These are phyloP conservation scores for Petunia hybrid DNA, from an alignment of 305 asterid species.

Conservation along the genomic window DNA sequence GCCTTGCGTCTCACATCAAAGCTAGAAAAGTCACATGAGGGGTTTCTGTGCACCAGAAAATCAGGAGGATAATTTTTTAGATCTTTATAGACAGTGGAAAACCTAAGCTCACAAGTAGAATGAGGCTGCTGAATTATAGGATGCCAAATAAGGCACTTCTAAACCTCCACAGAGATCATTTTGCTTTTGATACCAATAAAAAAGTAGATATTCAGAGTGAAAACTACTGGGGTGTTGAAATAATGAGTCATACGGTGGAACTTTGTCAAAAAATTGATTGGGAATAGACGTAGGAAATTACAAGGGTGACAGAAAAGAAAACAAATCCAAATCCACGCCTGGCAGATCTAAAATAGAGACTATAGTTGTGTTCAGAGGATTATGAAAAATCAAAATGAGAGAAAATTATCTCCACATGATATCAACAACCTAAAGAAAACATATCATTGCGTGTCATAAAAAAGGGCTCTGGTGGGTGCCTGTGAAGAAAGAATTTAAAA, in stretches of 20 bases:
- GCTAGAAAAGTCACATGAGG: neutral
- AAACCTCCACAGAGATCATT: too few relatives aligned
- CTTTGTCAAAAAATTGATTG: neutral
- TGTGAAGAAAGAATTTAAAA: neutral
- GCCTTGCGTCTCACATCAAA: neutral
- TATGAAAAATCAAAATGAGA: neutral
- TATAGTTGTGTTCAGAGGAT: neutral
- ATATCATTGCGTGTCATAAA: slow-evolving; percentile 1
- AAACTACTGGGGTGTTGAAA: neutral
- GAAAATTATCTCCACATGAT: neutral
- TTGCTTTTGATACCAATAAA: neutral
- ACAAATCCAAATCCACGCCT: neutral
- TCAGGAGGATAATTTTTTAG: slow-evolving; percentile 7
- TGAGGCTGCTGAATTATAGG: neutral
- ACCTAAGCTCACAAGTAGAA: neutral
- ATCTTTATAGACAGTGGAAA: neutral
- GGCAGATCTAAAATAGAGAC: neutral
- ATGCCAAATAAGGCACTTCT: neutral
- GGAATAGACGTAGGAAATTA: neutral
- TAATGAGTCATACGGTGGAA: neutral
- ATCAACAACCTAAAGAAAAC: neutral
- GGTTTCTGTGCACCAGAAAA: neutral
- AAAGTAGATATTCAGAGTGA: slow-evolving; percentile 3
- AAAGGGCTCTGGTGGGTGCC: neutral
- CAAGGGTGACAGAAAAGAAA: neutral